These are phyloP conservation scores for Amanita phalloides DNA, from an alignment of 768 basidiomycete genomes.

Conservation along the genomic window DNA sequence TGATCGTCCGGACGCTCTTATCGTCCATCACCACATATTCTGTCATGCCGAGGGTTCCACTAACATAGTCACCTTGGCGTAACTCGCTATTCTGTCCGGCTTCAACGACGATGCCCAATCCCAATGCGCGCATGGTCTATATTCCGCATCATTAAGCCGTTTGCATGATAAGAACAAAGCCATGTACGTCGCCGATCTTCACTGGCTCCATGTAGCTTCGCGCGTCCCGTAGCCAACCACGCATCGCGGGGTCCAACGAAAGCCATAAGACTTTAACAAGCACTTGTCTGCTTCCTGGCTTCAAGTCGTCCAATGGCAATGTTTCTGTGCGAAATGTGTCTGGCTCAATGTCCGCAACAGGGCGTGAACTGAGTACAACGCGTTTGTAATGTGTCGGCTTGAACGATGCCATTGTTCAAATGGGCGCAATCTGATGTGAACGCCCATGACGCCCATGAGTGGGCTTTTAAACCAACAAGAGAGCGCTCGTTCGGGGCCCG, in stretches of 20 bases:
- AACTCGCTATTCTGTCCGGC: constrained; percentile 44
- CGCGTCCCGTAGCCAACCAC: constrained; percentile 65
- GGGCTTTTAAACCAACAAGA: not conserved
- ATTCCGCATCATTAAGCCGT: not conserved
- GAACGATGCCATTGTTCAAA: not conserved
- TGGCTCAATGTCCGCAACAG: constrained; percentile 53
- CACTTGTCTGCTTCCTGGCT: constrained; percentile 40
- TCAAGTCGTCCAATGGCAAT: constrained; percentile 36
- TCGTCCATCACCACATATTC: constrained; percentile 61
- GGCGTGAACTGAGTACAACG: constrained; percentile 71
- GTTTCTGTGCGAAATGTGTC: constrained; percentile 63
- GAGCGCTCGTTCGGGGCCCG: not conserved
- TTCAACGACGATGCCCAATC: constrained; percentile 56
- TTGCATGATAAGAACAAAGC: not conserved
- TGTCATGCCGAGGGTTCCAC: constrained; percentile 63
- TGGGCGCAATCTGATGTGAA: not conserved
- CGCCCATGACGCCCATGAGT: not conserved
- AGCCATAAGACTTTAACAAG: constrained; percentile 75
- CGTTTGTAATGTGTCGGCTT: constrained; percentile 36
- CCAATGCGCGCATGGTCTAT: constrained; percentile 63
- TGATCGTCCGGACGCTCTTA: constrained; percentile 36
- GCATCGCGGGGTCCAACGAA: constrained; percentile 83
- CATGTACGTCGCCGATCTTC: constrained; percentile 48
- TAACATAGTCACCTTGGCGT: constrained; percentile 60
- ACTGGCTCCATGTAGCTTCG: constrained; percentile 67